Base-by-base conservation (phyloP, 176 grass and related monocot genomes). In the Olyra latifolia region DNA sequence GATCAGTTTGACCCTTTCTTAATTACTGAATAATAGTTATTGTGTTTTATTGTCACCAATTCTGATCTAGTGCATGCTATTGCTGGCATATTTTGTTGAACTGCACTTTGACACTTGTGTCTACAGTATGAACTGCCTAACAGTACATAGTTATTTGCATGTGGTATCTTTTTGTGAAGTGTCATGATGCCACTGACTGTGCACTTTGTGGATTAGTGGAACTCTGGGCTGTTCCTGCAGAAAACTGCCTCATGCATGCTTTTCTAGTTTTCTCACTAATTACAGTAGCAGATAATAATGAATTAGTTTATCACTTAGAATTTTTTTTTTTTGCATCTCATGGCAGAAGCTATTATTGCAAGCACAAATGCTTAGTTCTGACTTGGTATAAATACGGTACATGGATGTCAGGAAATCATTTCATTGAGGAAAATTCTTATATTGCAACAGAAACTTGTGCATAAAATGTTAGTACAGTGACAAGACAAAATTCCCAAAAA, bases 1-100 rank as follows among this genome's bases (percentile, higher is more conserved):
- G 93, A 91, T 73, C 44, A 78, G 14, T 77, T 78, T 80, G 28
- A 78, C 74, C 30, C 62, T 55, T 17, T 12, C 80, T 81, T 81
- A 79, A 78, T 84, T 78, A 58, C 25, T 83, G 71, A 19, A 17
- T 60, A 65, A 65, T 58, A 29, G 14, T 9, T 63, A 78, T 55
- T 59, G 54, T 40, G 29, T 71, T 8, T 61, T 10, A 25, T 54
- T 59, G 6, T 44, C 49, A n/a, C 20, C n/a, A 14, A 9, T 81
- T 89, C 8, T 39, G 2, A 75, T 75, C 6, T 15, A 74, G 12
- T 58, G 42, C 53, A 75, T 55, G 72, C 45, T 81, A 13, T 32
- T 55, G 72, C 45, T 81, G 19, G 30, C 9, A 71, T 40, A 71
- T 25, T 71, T 72, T 48, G 28, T 48, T 76, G 66, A 15, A 39